phyloP scores from a whole-genome alignment of 2,329 filamentous ascomycete genomes.

The Penicillium freii region DNA sequence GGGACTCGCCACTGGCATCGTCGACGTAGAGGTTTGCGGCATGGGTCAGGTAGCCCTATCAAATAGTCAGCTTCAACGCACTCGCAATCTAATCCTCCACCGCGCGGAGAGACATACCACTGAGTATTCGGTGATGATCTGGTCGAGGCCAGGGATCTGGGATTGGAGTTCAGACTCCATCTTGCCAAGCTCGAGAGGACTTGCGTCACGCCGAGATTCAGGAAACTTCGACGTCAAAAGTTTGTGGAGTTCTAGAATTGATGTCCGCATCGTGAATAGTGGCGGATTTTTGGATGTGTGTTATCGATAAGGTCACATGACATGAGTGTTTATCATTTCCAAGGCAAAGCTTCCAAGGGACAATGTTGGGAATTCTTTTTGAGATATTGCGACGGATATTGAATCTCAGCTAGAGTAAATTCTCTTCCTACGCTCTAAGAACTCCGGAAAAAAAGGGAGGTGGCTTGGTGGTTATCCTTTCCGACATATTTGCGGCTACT shows the following conservation, averaged over 20 bases:
- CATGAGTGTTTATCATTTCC: background rate
- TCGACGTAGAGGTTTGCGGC: conserved; percentile 79
- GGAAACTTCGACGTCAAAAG: background rate
- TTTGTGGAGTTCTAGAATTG: conserved; percentile 5
- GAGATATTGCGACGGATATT: background rate
- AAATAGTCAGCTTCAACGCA: conserved; percentile 10
- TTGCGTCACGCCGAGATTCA: background rate
- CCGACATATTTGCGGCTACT: background rate
- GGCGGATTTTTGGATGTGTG: conserved; percentile 21
- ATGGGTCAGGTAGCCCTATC: conserved; percentile 81
- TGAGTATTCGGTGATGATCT: conserved; percentile 85
- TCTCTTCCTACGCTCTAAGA: too few species aligned
- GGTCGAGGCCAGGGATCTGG: conserved; percentile 82
- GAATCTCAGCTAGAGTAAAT: background rate
- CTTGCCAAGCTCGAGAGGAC: conserved; percentile 4
- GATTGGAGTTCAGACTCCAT: conserved; percentile 90
- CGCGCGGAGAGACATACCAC: conserved; percentile 49
- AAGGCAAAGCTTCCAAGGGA: background rate
- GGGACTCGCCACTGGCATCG: conserved; percentile 68
- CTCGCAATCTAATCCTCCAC: background rate
- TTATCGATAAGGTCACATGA: conserved; percentile 30
- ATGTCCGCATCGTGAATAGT: conserved; percentile 19
- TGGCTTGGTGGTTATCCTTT: background rate
- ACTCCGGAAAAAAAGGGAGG: background rate
- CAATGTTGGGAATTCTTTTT: background rate